Evolutionary conservation across 768 basidiomycete genomes (phyloP), one percentile per base, ranked within the genome.

Genomic region (Tylopilus sp.): DNA sequence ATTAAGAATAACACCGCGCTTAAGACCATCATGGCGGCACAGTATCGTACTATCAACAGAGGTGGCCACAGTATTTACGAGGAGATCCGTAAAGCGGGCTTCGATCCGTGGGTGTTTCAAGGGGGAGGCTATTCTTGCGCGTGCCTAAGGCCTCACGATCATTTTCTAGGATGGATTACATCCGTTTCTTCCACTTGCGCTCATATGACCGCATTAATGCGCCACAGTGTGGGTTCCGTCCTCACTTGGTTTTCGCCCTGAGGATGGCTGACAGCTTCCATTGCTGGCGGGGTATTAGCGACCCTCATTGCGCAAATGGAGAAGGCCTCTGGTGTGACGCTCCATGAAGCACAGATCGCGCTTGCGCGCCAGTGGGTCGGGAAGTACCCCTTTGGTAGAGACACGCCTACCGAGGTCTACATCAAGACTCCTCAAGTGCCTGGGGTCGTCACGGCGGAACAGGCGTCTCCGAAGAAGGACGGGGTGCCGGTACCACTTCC

Each of bases 171-270:
- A 61, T 74, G 71, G 85, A 94, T 51, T 94, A 87, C 65, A 88
- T 97, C 59, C 80, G 85, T 11, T 92, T 97, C 77, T 98, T 90
- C 73, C 93, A 98, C 70, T 77, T 99, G 22, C 81, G 97, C 26
- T 75, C 86, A 1, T 99, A 95, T 65, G 95, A 98, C 64, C 77
- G 94, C 22, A 90, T 95, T 62, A 94, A 93, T 62, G 85, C 86
- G 0, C 87, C 90, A 2, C 67, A 73, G 55, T 70, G 85, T 84
- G 53, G 62, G 79, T 65, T n/a, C 6, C 13, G 26, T 6, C 28
- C 21, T 12, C n/a, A 0, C 31, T 23, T 21, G 23, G 13, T 7
- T 10, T 38, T 40, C 11, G 15, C 50, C 15, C 33, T 20, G 41
- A 61, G 66, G 50, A 20, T 65, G 64, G 15, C 77, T 64, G 40